Conservation (phyloP, 148 eudicot species). For the Fagopyrum homotropicum region DNA sequence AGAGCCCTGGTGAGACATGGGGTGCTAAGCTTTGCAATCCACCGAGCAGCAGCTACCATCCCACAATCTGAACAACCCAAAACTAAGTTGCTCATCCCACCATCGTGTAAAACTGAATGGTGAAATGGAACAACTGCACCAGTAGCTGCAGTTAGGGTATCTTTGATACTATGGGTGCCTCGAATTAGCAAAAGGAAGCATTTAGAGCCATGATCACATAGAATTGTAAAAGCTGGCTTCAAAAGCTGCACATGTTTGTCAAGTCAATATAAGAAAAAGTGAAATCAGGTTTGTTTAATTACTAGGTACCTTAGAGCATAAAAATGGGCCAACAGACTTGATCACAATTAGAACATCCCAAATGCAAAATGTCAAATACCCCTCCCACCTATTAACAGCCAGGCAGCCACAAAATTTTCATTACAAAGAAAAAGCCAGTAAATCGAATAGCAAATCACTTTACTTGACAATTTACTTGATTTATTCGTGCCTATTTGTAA, state of each 20-base stretch:
- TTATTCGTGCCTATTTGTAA: no score
- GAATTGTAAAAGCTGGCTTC: slow-evolving; percentile 94
- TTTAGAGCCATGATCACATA: slow-evolving; percentile 55
- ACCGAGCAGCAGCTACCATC: slow-evolving; percentile 99
- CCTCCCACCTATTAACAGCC: neutral
- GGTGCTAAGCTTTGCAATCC: slow-evolving; percentile 85
- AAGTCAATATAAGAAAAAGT: slow-evolving; percentile 4
- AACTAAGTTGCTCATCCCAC: slow-evolving; percentile 78
- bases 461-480: no score
- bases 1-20: slow-evolving; percentile 70
- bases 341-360: neutral
- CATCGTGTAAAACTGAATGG: slow-evolving; percentile 87
- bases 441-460: no score
- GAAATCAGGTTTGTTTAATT: neutral
- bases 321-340: neutral
- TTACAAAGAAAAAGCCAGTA: no score
- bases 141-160: slow-evolving; percentile 89
- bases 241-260: slow-evolving; percentile 51
- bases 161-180: slow-evolving; percentile 96
- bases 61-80: slow-evolving; percentile 97
- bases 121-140: slow-evolving; percentile 97
- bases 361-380: neutral
- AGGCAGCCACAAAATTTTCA: neutral
- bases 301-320: neutral
- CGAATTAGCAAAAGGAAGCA: slow-evolving; percentile 86